A percentile compares a stretch with the other conserved stretches of the same genome.
phyloP scores from a whole-genome alignment of 83 land plant genomes.

The Picea abies region DNA sequence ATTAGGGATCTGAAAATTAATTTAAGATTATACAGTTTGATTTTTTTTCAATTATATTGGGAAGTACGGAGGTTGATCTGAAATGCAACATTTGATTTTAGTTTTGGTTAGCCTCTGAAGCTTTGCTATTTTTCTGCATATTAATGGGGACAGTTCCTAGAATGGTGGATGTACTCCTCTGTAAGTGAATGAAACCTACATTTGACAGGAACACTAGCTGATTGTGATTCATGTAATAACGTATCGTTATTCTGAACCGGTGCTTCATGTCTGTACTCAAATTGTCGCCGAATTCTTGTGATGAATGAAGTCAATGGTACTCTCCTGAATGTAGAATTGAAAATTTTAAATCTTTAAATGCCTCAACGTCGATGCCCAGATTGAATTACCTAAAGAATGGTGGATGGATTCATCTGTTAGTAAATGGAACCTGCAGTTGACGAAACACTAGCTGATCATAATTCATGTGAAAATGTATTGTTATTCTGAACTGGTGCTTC shows the following conservation, averaged over 20 bases:
- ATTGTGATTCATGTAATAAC: background rate
- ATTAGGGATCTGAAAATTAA: background rate
- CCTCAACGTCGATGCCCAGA: no score
- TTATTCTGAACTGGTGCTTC: background rate
- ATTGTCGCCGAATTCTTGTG: background rate
- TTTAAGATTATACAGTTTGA: background rate
- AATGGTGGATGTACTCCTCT: background rate
- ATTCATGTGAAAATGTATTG: background rate
- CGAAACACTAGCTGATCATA: background rate
- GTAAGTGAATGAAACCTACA: background rate
- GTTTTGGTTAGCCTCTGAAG: background rate
- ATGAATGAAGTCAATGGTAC: background rate
- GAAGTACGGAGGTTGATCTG: background rate
- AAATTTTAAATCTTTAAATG: no score
- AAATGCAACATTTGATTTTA: background rate
- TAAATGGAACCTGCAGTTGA: background rate
- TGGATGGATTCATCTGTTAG: background rate
- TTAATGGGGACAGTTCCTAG: background rate
- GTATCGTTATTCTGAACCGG: background rate
- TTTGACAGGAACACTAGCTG: background rate
- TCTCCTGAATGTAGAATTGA: no score
- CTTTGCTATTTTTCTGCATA: background rate
- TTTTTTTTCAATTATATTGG: background rate
- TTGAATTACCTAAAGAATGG: no score
- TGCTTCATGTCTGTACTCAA: background rate